A percentile compares a stretch with the other conserved stretches of the same genome.
phyloP scores from a whole-genome alignment of 2,329 filamentous ascomycete genomes.

The Pleomassaria siparia region DNA sequence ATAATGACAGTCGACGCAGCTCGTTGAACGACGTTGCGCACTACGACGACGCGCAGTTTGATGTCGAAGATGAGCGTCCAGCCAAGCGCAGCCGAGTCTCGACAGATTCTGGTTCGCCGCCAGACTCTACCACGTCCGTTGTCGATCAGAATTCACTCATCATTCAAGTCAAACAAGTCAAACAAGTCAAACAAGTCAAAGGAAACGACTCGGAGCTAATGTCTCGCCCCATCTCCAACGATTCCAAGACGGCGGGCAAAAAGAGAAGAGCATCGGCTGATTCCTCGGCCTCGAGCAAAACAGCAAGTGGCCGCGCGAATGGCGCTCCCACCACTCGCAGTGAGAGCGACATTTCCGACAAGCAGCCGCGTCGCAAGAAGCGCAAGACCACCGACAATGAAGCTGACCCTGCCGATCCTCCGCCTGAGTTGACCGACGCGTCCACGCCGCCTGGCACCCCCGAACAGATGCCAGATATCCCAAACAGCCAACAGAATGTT shows the following conservation, averaged over 20 bases:
- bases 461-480: conserved; percentile 38
- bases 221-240: conserved; percentile 19
- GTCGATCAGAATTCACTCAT: conserved; percentile 32
- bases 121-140: conserved; percentile 30
- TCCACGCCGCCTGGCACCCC: conserved; percentile 40
- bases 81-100: conserved; percentile 42
- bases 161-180: conserved; percentile 28
- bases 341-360: conserved; percentile 39
- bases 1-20: conserved; percentile 45
- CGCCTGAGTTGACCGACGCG: conserved; percentile 40
- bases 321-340: conserved; percentile 37
- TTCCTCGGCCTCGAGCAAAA: conserved; percentile 35
- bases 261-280: conserved; percentile 38
- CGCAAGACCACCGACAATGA: conserved; percentile 33
- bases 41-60: conserved; percentile 28
- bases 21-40: conserved; percentile 39
- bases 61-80: conserved; percentile 38
- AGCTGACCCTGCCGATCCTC: conserved; percentile 31
- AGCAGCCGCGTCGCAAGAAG: conserved; percentile 39
- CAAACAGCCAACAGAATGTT: conserved; percentile 35
- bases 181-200: conserved; percentile 26
- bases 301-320: conserved; percentile 30
- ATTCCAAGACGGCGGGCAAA: conserved; percentile 28
- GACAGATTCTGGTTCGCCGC: conserved; percentile 42
- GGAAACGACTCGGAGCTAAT: no score